Percentiles rank a stretch among this genome's conserved stretches.
These are phyloP conservation scores for Ganoderma leucocontextum DNA, from an alignment of 1,284 basidiomycete species.

Conservation along the genomic window DNA sequence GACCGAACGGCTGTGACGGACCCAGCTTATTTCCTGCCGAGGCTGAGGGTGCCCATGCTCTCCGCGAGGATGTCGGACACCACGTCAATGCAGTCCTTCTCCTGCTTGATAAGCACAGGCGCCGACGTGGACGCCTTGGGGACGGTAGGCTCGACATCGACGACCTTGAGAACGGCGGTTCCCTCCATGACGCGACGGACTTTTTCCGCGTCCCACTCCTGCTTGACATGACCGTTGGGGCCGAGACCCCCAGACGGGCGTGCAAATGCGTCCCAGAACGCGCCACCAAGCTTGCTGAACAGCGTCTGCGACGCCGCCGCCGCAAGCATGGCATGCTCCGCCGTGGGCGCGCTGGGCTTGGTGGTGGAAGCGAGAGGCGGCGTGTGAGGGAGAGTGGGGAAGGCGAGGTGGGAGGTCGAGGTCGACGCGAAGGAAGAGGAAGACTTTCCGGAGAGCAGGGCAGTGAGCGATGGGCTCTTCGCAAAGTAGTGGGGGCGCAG, in stretches of 20 bases:
- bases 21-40: slow-evolving; percentile 51
- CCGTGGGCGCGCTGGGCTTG: slow-evolving; percentile 39
- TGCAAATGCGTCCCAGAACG: slow-evolving; percentile 86
- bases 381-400: slow-evolving; percentile 43
- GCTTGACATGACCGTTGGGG: slow-evolving; percentile 37
- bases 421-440: slow-evolving; percentile 18
- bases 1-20: neutral
- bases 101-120: slow-evolving; percentile 7
- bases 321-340: slow-evolving; percentile 63
- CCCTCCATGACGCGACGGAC: slow-evolving; percentile 80
- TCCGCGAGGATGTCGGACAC: slow-evolving; percentile 60
- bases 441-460: slow-evolving; percentile 61
- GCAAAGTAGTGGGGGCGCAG: slow-evolving; percentile 67
- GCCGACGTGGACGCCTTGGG: slow-evolving; percentile 2
- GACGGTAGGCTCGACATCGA: slow-evolving; percentile 64
- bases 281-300: slow-evolving; percentile 66
- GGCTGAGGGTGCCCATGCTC: slow-evolving; percentile 66
- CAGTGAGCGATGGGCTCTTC: slow-evolving; percentile 43
- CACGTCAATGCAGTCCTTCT: slow-evolving; percentile 34
- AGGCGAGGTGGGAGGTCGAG: slow-evolving; percentile 36
- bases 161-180: slow-evolving; percentile 74
- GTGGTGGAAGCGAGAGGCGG: slow-evolving; percentile 29
- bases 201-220: slow-evolving; percentile 76
- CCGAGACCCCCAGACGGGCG: slow-evolving; percentile 42
- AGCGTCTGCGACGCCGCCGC: slow-evolving; percentile 77